These are phyloP conservation scores for Populus euphratica DNA, from an alignment of 345 rosid genomes.

Conservation along the genomic window DNA sequence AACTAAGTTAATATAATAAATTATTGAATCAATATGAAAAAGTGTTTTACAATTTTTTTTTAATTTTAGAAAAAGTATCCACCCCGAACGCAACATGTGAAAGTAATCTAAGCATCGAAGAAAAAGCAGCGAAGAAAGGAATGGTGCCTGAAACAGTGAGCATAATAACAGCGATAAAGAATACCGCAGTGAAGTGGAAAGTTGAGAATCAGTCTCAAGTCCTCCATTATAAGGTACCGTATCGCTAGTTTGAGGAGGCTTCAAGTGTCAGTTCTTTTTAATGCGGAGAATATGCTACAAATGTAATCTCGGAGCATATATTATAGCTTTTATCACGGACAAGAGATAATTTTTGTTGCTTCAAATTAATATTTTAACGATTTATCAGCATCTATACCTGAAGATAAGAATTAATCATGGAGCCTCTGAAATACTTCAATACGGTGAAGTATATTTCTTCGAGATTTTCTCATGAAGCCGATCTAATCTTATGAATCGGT, in stretches of 20 bases:
- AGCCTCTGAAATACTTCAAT: constrained; percentile 3
- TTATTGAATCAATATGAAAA: too few species aligned
- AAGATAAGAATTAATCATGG: constrained; percentile 13
- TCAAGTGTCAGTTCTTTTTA: constrained; percentile 1
- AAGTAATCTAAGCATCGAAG: neutral
- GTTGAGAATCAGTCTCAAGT: neutral
- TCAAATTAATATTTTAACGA: neutral
- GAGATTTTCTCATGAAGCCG: neutral
- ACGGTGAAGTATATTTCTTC: constrained; percentile 2
- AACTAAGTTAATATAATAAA: too few species aligned
- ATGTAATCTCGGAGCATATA: constrained; percentile 1
- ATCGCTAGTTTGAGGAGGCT: neutral
- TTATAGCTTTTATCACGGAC: constrained; percentile 12
- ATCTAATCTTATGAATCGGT: neutral
- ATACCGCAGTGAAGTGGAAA: constrained; percentile 19
- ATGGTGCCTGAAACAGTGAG: neutral
- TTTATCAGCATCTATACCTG: neutral
- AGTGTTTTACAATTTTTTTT: too few species aligned
- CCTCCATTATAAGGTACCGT: neutral
- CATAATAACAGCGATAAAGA: neutral
- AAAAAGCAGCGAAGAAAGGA: neutral
- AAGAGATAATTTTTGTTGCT: neutral
- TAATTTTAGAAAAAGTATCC: too few species aligned
- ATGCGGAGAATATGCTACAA: constrained; percentile 20
- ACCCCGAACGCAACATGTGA: too few species aligned